Evolutionary conservation across 2,329 filamentous ascomycete genomes (phyloP).

Genomic region (Claviceps pazoutovae): DNA sequence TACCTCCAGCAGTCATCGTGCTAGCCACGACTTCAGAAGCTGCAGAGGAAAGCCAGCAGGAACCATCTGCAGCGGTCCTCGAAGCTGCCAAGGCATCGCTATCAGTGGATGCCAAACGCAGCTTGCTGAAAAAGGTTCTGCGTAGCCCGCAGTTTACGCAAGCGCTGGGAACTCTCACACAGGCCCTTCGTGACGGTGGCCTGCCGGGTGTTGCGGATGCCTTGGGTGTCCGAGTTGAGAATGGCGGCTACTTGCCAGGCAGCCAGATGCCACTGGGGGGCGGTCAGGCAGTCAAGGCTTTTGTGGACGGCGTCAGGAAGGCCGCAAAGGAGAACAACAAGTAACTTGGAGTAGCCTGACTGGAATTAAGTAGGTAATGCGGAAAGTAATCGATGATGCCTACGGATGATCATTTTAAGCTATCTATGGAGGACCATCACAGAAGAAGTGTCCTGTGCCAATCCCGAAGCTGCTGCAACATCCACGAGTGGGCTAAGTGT

Average conservation of each 20-base stretch:
- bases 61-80: slow-evolving; percentile 55
- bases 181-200: slow-evolving; percentile 80
- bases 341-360: slow-evolving; percentile 5
- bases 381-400: neutral
- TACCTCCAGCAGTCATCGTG: slow-evolving; percentile 67
- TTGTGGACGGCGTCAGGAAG: slow-evolving; percentile 77
- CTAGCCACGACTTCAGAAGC: slow-evolving; percentile 53
- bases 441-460: no score
- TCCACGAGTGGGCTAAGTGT: no score
- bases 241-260: slow-evolving; percentile 68
- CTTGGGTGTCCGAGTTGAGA: slow-evolving; percentile 63
- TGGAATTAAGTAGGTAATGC: no score
- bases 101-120: slow-evolving; percentile 62
- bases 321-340: slow-evolving; percentile 47
- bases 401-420: neutral
- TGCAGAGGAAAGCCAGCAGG: slow-evolving; percentile 40
- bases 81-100: slow-evolving; percentile 62
- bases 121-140: slow-evolving; percentile 66
- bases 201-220: slow-evolving; percentile 82
- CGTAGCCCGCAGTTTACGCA: slow-evolving; percentile 85
- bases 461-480: no score
- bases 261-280: slow-evolving; percentile 76
- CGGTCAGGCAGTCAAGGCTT: slow-evolving; percentile 78
- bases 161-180: slow-evolving; percentile 69
- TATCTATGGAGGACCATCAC: no score